Base-by-base conservation (phyloP, 192 early-diverging fungal genomes). In the Helicostylum pulchrum region DNA sequence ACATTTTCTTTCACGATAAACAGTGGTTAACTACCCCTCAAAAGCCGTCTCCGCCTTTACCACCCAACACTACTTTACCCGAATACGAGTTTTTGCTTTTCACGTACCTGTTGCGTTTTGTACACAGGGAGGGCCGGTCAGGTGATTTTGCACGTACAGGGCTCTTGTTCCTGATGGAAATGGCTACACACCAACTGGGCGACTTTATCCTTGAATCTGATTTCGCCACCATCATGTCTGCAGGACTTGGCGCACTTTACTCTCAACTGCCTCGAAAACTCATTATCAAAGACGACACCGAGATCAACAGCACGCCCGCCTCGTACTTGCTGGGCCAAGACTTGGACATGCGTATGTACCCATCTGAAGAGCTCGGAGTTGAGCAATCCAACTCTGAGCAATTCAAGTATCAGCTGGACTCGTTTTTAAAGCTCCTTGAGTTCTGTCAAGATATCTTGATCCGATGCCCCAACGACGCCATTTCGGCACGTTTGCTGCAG, bases 141-240 rank as follows among this genome's bases (percentile, higher is more conserved):
- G 90, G 90, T 14, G 96, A 98, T 64, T 90, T 88, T 61, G 94
- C 94, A 1, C 76, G 96, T 43, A 91, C 92, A 32, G 91, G 91
- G 31, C 77, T 93, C 54, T 72, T 93, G 23, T 92, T 95, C 56
- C 68, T 98, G 36, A 83, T 96, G 67, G 91, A 94, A 67, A 80
- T 94, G 62, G 86, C 85, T 1, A 83, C 82, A 2, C 84, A 79
- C 3, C 91, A 91, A 21, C 70, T 98, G 51, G 88, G 87, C 49
- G 79, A 86, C 9, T 95, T 92, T 76, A 90, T 98, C 53, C 63
- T 89, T 20, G 81, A 87, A 31, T 86, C 90, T 47, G 92, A 93
- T 44, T 93, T 98, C 76, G 79, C 89, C 5, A 87, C 88, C 0
- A 85, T 92, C 30, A 80, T 94, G 68, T 84, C 86, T 3, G 92